Evolutionary conservation across 306 rosid genomes (phyloP).

Genomic region (Comarum palustre): DNA sequence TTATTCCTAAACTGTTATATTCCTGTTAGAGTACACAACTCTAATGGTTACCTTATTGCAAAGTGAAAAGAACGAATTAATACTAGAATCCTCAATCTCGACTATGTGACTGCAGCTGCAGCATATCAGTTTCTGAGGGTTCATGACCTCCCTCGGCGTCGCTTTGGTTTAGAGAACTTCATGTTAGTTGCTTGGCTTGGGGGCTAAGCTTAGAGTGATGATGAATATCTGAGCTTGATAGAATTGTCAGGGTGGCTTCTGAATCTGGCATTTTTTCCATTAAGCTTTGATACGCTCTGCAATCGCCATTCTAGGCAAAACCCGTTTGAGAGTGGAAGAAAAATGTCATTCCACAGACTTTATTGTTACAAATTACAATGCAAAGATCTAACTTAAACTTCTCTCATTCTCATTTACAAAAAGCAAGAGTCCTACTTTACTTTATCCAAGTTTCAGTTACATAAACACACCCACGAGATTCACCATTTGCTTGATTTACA

Average conservation of each 20-base stretch:
- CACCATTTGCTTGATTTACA: conserved; percentile 96
- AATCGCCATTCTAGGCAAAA: conserved; percentile 20
- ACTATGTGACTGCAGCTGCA: background rate
- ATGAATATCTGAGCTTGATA: background rate
- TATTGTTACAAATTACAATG: conserved; percentile 34
- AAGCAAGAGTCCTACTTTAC: conserved; percentile 32
- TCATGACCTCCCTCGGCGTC: background rate
- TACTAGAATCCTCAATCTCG: background rate
- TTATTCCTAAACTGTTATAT: background rate
- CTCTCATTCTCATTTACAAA: conserved; percentile 57
- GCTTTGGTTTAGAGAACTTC: background rate
- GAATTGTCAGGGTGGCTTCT: background rate
- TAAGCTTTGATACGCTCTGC: conserved; percentile 23
- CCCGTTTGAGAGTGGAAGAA: conserved; percentile 12
- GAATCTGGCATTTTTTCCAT: background rate
- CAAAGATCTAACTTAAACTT: conserved; percentile 44
- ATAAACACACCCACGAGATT: conserved; percentile 33
- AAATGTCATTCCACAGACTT: conserved; percentile 31
- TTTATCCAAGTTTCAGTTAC: conserved; percentile 35
- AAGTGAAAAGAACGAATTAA: background rate
- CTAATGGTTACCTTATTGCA: background rate
- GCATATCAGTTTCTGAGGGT: background rate
- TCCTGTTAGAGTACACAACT: background rate
- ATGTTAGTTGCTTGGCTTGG: background rate
- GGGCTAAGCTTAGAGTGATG: too few relatives aligned